phyloP scores from a whole-genome alignment of 371 early-diverging fungal species.

The Apophysomyces elegans region DNA sequence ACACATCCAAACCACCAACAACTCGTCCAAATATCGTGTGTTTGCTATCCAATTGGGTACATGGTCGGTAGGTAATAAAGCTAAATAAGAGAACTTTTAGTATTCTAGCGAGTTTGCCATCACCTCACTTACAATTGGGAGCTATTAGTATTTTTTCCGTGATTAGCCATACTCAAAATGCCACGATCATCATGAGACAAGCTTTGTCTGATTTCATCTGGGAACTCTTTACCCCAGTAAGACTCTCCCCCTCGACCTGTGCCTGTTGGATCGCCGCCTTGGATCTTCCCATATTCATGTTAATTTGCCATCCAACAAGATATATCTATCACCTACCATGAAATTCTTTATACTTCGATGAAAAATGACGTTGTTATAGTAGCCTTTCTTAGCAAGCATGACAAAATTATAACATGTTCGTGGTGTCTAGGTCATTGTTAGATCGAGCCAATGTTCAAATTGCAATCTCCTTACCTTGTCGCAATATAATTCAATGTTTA shows the following conservation, averaged over 20 bases:
- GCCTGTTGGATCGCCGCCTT: conserved; percentile 96
- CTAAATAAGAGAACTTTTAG: conserved; percentile 37
- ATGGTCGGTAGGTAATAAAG: conserved; percentile 83
- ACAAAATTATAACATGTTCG: conserved; percentile 93
- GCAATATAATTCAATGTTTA: conserved; percentile 88
- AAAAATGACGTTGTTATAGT: conserved; percentile 81
- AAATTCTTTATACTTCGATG: conserved; percentile 91
- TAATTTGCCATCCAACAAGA: neutral
- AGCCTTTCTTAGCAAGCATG: conserved; percentile 80
- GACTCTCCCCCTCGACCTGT: conserved; percentile 89
- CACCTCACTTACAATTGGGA: conserved; percentile 83
- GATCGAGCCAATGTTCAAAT: neutral
- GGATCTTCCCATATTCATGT: conserved; percentile 57
- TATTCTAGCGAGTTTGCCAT: neutral
- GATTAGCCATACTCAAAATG: conserved; percentile 87
- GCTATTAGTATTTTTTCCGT: conserved; percentile 84
- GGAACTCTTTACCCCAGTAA: conserved; percentile 80
- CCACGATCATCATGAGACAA: conserved; percentile 81
- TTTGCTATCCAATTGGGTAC: conserved; percentile 86
- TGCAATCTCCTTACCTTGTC: conserved; percentile 48
- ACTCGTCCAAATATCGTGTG: conserved; percentile 93
- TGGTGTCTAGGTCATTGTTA: conserved; percentile 61
- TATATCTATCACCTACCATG: conserved; percentile 61
- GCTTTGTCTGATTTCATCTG: conserved; percentile 78
- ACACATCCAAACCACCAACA: conserved; percentile 81